Evolutionary conservation across 2,329 filamentous ascomycete species (phyloP), one percentile per base, ranked within the genome.

Genomic region (Aspergillus novoparasiticus): DNA sequence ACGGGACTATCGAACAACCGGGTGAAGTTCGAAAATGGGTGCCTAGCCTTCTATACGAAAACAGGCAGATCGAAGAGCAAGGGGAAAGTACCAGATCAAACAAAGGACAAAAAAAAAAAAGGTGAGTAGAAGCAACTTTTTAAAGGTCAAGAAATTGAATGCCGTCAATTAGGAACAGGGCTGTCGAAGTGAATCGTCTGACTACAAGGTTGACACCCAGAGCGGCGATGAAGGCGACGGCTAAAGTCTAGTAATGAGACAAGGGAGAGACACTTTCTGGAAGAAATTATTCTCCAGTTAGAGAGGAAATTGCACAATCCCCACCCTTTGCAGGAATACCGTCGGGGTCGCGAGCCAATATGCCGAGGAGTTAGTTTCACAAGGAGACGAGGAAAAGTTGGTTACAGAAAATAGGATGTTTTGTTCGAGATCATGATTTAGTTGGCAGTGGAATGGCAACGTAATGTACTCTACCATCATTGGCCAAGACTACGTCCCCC

Each of bases 1-100:
- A 71, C 68, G 55, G 61, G 63, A 62, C 60, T 54, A 64, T 56
- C 54, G 65, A 48, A 58, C 39, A 58, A 46, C 30, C 6, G n/a
- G 28, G 26, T 39, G 10, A n/a, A 32, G 23, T 14, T 36, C 34
- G 60, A 59, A 51, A 26, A 28, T 34, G 48, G 58, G 12, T 60
- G 58, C 58, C 58, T 60, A 55, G 39, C n/a, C 23, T n/a, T 41
- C 11, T 43, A 55, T 55, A 46, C 36, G 39, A 28, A 19, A 54
- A 41, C 48, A 6, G 48, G 19, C n/a, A 34, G 32, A 23, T 54
- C 32, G 32, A 14, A 55, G 19, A 39, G 51, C 23, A 54, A 30
- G 36, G 36, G 34, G n/a, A 2, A 9, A 21, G 19, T 23, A n/a
- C 30, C 34, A 43, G 46, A 53, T 12, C 8, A 34, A 51, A 53